Percentiles rank a stretch among this genome's conserved stretches.
Evolutionary conservation across 2,329 filamentous ascomycete species (phyloP).

Genomic region (Phoma sp.): DNA sequence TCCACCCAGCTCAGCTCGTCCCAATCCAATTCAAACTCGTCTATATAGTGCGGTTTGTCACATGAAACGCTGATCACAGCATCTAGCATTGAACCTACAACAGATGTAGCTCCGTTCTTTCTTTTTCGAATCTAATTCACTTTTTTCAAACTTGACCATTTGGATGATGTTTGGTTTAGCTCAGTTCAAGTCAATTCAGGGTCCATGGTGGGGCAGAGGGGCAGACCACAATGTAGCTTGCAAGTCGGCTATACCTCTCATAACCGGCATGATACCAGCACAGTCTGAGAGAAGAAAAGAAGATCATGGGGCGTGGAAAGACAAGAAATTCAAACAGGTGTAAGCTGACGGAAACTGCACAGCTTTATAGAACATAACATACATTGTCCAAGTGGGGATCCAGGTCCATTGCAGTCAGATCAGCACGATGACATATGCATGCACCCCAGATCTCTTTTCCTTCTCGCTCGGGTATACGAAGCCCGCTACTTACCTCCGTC

Average conservation of each 20-base stretch:
- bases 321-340: too few species aligned
- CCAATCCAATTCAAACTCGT: too few species aligned
- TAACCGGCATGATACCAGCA: background rate
- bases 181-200: background rate
- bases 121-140: too few species aligned
- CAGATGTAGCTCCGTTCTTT: too few species aligned
- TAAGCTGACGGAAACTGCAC: too few species aligned
- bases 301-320: too few species aligned
- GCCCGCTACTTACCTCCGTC: background rate
- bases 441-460: background rate
- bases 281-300: too few species aligned
- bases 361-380: background rate
- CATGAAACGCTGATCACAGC: too few species aligned
- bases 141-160: too few species aligned
- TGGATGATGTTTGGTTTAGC: too few species aligned
- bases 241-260: background rate
- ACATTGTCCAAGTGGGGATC: background rate
- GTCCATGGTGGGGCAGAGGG: background rate
- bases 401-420: background rate
- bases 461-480: background rate
- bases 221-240: background rate
- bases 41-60: too few species aligned
- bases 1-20: conserved; percentile 49
- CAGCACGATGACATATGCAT: background rate
- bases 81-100: too few species aligned